phyloP scores from a whole-genome alignment of 306 rosid genomes.

The peach (Prunus persica) region DNA sequence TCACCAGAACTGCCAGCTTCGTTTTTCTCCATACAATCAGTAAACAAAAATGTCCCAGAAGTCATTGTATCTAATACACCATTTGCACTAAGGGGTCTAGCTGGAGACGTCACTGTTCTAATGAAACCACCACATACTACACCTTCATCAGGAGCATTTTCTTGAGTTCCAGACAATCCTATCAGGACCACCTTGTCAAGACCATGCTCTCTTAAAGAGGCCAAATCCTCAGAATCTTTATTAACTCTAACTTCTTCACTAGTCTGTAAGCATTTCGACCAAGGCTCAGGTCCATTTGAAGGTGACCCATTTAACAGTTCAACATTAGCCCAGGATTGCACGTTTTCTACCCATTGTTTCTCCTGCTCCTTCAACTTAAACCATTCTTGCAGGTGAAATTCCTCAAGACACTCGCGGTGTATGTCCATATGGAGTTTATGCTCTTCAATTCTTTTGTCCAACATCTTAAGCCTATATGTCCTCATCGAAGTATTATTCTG shows the following conservation, averaged over 20 bases:
- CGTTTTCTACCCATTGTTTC: slow-evolving; percentile 43
- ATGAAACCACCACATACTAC: slow-evolving; percentile 19
- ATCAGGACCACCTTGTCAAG: slow-evolving; percentile 19
- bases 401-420: slow-evolving; percentile 43
- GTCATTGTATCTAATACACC: slow-evolving; percentile 17
- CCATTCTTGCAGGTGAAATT: slow-evolving; percentile 30
- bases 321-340: slow-evolving; percentile 39
- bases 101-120: slow-evolving; percentile 20
- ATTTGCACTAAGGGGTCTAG: slow-evolving; percentile 15
- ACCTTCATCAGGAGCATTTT: slow-evolving; percentile 21
- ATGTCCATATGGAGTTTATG: slow-evolving; percentile 29
- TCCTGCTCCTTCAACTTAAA: slow-evolving; percentile 33
- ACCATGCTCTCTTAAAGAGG: slow-evolving; percentile 25
- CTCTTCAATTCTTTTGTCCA: slow-evolving; percentile 34
- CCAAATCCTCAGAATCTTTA: slow-evolving; percentile 10
- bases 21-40: background rate
- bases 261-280: slow-evolving; percentile 29
- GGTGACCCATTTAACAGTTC: slow-evolving; percentile 38
- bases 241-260: slow-evolving; percentile 24
- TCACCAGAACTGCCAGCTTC: slow-evolving; percentile 29
- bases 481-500: slow-evolving; percentile 23
- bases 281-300: slow-evolving; percentile 17
- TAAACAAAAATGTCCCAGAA: slow-evolving; percentile 20
- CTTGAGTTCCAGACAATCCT: slow-evolving; percentile 25
- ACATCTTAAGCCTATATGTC: slow-evolving; percentile 30